Conservation (phyloP, 164 flowering plant species). For the Nymphaea colorata region DNA sequence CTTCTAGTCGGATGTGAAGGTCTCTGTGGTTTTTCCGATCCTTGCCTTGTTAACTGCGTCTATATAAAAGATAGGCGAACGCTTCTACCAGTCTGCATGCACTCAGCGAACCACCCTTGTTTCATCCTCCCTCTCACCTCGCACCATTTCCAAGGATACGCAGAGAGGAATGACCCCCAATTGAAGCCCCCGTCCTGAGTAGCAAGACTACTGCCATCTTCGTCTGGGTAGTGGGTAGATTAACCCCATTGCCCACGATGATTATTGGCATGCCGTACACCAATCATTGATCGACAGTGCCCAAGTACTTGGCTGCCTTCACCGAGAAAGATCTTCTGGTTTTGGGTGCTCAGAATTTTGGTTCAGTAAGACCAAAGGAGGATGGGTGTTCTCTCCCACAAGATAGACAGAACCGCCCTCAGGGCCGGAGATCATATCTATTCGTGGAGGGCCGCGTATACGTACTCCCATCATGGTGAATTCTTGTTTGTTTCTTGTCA, state of each 20-base stretch:
- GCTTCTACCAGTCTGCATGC: not conserved
- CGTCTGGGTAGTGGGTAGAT: no score
- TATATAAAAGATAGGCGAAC: not conserved
- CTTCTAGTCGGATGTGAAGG: not conserved
- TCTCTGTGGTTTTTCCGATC: not conserved
- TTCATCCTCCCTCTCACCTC: not conserved
- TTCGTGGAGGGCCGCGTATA: slow-evolving; percentile 80
- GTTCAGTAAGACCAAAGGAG: slow-evolving; percentile 3
- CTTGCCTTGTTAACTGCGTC: not conserved
- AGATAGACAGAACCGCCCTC: slow-evolving; percentile 59
- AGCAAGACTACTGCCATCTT: not conserved
- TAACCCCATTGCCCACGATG: no score
- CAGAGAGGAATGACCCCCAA: not conserved
- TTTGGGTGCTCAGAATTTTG: not conserved
- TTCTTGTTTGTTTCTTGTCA: not conserved
- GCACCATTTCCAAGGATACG: not conserved
- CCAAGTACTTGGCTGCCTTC: not conserved
- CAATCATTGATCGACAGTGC: not conserved
- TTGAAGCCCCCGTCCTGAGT: not conserved
- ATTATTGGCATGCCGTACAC: not conserved
- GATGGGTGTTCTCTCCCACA: slow-evolving; percentile 79
- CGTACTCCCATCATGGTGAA: slow-evolving; percentile 94
- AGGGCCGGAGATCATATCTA: slow-evolving; percentile 92
- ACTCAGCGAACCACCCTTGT: not conserved
- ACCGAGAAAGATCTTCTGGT: not conserved